Conservation (phyloP, 2,329 filamentous ascomycete genomes). For the Tolypocladium guangdongense region DNA sequence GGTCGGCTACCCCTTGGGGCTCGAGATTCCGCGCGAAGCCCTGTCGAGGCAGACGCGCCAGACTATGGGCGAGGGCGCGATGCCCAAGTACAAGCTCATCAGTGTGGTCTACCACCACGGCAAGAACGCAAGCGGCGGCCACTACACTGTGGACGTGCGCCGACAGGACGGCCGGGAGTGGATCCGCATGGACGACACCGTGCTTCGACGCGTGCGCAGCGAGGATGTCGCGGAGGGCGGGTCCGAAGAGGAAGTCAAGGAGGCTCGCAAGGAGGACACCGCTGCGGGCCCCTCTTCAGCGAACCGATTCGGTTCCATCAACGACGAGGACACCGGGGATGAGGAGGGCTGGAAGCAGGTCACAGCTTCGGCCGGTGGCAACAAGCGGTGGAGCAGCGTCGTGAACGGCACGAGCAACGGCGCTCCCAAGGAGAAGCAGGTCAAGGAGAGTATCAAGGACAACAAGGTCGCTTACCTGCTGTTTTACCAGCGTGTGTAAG, state of each 20-base stretch:
- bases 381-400: conserved; percentile 59
- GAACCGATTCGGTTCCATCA: conserved; percentile 66
- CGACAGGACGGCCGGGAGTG: conserved; percentile 92
- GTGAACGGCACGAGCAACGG: conserved; percentile 53
- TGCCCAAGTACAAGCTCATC: conserved; percentile 76
- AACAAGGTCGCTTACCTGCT: conserved; percentile 96
- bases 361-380: conserved; percentile 44
- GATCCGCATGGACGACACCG: conserved; percentile 91
- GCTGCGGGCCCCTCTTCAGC: conserved; percentile 28
- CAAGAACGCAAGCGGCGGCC: conserved; percentile 88
- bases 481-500: conserved; percentile 74
- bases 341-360: conserved; percentile 81
- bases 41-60: conserved; percentile 65
- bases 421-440: conserved; percentile 44
- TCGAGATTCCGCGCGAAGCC: conserved; percentile 86
- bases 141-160: conserved; percentile 95
- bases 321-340: conserved; percentile 55
- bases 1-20: conserved; percentile 84
- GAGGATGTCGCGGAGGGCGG: conserved; percentile 85
- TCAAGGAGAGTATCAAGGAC: conserved; percentile 63
- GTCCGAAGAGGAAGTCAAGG: conserved; percentile 63
- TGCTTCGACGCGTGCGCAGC: conserved; percentile 71
- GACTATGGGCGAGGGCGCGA: conserved; percentile 49
- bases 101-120: conserved; percentile 96
- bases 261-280: conserved; percentile 23